Evolutionary conservation across 306 rosid species (phyloP).

Genomic region (Canavalia gladiata): DNA sequence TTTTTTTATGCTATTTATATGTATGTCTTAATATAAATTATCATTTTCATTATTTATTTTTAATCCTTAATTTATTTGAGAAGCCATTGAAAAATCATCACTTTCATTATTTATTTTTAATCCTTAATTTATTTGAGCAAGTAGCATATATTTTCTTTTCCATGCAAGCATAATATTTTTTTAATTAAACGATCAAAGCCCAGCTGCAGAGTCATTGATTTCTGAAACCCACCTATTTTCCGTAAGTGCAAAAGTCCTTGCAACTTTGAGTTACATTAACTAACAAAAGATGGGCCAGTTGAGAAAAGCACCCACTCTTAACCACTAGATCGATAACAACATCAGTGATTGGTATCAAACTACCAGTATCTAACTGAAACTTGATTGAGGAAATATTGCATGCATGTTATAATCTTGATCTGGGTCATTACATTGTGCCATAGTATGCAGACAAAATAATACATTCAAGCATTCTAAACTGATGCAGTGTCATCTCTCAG

Average conservation of each 20-base stretch:
- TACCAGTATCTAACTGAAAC: background rate
- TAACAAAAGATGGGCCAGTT: background rate
- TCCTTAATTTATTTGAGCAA: no score
- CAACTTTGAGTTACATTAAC: background rate
- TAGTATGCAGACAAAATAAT: conserved; percentile 40
- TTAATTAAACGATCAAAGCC: conserved; percentile 3
- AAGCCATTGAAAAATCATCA: background rate
- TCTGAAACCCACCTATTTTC: background rate
- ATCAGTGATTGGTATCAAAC: conserved; percentile 7
- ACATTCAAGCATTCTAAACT: conserved; percentile 13
- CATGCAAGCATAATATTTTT: no score
- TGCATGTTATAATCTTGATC: background rate
- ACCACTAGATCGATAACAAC: background rate
- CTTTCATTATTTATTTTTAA: background rate
- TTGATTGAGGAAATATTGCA: conserved; percentile 38
- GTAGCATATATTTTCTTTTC: no score
- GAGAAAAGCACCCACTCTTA: background rate
- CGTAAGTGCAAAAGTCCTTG: background rate
- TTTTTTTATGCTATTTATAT: no score
- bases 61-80: no score
- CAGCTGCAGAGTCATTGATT: conserved; percentile 14
- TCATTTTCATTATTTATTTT: no score
- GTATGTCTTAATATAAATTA: no score
- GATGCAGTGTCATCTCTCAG: conserved; percentile 38
- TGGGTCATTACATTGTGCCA: conserved; percentile 41